Conservation (phyloP, 176 grass and related monocot genomes). For the Canna indica region DNA sequence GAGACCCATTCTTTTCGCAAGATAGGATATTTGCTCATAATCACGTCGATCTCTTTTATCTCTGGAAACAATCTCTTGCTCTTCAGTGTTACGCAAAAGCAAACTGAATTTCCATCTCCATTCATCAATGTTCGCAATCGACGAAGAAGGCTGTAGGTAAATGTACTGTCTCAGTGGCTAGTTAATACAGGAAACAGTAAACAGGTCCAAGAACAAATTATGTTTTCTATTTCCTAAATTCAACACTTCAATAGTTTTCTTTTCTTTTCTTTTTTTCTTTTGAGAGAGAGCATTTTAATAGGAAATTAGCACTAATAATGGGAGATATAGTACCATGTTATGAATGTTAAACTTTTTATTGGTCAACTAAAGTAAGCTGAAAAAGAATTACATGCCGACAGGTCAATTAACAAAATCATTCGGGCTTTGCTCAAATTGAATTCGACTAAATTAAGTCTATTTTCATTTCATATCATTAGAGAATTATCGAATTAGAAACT, state of each 20-base stretch:
- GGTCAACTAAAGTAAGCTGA: no score
- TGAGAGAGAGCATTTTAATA: no score
- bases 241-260: background rate
- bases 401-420: no score
- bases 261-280: no score
- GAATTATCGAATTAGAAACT: background rate
- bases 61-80: slow-evolving; percentile 88
- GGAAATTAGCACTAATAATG: no score
- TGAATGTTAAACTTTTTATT: no score
- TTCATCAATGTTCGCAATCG: slow-evolving; percentile 90
- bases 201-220: background rate
- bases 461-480: background rate
- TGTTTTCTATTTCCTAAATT: background rate
- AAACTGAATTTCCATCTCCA: slow-evolving; percentile 97
- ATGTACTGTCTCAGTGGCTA: background rate
- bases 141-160: slow-evolving; percentile 57
- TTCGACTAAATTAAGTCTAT: no score
- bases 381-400: no score
- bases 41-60: slow-evolving; percentile 81
- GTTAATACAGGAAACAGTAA: background rate
- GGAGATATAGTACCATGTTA: no score
- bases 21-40: slow-evolving; percentile 76
- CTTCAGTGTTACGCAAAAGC: slow-evolving; percentile 65
- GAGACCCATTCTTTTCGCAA: slow-evolving; percentile 76
- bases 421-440: no score